Conservation (phyloP, 75 land plant species). For the Isoetes taiwanensis region DNA sequence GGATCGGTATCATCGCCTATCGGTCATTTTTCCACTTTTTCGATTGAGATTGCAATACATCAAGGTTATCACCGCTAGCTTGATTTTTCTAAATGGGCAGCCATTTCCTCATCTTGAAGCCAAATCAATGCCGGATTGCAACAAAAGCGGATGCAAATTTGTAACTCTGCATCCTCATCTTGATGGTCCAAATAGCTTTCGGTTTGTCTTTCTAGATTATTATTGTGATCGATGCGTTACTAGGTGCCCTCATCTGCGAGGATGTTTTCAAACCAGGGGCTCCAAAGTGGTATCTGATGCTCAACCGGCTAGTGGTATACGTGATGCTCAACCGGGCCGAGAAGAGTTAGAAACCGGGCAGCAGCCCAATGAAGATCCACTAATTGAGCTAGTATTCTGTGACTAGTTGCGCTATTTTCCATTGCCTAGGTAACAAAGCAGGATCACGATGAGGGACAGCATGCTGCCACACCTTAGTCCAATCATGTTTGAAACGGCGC, state of each 20-base stretch:
- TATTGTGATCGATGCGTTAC: not conserved
- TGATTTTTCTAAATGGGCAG: no score
- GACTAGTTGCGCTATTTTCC: conserved; percentile 68
- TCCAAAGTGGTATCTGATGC: not conserved
- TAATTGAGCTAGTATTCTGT: no score
- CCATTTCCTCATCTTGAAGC: no score
- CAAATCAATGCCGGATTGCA: no score
- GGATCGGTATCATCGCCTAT: no score
- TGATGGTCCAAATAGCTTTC: conserved; percentile 7
- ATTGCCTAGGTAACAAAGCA: conserved; percentile 62
- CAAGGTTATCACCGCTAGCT: no score
- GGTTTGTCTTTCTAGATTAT: not conserved
- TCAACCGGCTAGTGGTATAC: not conserved
- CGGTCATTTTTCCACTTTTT: no score
- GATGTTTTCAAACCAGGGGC: not conserved
- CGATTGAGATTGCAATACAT: no score
- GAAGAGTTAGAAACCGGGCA: not conserved
- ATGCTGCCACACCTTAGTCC: conserved; percentile 68
- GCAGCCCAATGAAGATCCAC: not conserved
- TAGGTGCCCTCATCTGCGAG: conserved; percentile 6
- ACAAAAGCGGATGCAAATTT: conserved; percentile 72
- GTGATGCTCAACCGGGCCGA: not conserved
- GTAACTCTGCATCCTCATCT: conserved; percentile 28
- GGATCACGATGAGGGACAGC: conserved; percentile 90
- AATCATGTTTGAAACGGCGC: conserved; percentile 51